phyloP scores from a whole-genome alignment of 208 protist species.

The Trypanosoma theileri region DNA sequence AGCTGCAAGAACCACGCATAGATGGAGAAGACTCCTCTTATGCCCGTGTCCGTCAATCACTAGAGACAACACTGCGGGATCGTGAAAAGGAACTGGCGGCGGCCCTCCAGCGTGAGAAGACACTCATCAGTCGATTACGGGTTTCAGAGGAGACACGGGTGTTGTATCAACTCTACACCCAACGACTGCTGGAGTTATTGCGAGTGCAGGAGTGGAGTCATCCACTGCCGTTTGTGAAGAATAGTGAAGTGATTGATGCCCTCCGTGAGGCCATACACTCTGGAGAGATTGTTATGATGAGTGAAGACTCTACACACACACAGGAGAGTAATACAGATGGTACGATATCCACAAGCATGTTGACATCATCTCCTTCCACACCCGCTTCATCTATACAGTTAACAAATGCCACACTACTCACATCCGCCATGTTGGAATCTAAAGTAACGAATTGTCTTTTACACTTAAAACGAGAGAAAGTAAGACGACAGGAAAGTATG shows the following conservation, averaged over 20 bases:
- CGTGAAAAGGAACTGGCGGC: constrained; percentile 17
- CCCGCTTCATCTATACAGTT: not conserved
- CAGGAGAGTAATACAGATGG: too few relatives aligned
- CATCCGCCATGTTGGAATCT: constrained; percentile 18
- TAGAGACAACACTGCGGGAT: constrained; percentile 3
- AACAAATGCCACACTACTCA: constrained; percentile 26
- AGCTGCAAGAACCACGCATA: not conserved
- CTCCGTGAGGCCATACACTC: not conserved
- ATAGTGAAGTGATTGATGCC: not conserved
- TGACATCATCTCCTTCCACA: not conserved
- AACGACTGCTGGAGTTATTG: constrained; percentile 11
- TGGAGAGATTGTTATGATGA: not conserved
- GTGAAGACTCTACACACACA: not conserved
- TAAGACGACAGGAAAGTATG: not conserved
- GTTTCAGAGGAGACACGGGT: not conserved
- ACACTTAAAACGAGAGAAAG: constrained; percentile 1
- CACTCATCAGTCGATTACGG: not conserved
- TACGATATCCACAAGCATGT: too few relatives aligned
- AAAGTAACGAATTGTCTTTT: constrained; percentile 16
- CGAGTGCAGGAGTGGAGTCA: too few relatives aligned
- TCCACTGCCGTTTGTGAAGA: too few relatives aligned
- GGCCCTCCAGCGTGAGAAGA: constrained; percentile 20
- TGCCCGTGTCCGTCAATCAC: not conserved
- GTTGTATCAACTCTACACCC: not conserved
- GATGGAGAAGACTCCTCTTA: not conserved